phyloP scores from a whole-genome alignment of 2,329 filamentous ascomycete genomes.

The Sporothrix phasma region DNA sequence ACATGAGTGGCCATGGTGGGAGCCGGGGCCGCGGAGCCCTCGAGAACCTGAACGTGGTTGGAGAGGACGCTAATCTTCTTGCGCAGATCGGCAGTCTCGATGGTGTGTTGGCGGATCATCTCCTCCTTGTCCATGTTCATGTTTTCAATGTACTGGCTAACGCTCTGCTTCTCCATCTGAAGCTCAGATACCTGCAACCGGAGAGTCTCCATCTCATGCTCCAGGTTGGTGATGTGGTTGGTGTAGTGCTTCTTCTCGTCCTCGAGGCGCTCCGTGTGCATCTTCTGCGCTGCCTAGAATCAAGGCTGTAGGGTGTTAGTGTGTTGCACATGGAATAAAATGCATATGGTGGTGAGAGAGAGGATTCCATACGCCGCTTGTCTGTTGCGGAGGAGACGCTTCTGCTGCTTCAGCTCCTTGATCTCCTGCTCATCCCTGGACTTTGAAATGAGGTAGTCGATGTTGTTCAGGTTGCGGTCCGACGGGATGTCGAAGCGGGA shows the following conservation, averaged over 20 bases:
- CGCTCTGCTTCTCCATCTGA: conserved; percentile 62
- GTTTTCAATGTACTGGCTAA: conserved; percentile 63
- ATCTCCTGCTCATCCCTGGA: conserved; percentile 86
- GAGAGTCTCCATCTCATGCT: conserved; percentile 64
- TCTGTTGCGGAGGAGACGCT: conserved; percentile 85
- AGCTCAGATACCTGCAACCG: conserved; percentile 61
- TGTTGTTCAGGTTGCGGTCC: conserved; percentile 87
- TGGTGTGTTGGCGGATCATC: conserved; percentile 75
- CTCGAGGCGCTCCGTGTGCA: conserved; percentile 92
- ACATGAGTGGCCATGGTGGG: conserved; percentile 20
- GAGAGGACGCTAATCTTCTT: conserved; percentile 83
- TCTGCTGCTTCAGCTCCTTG: conserved; percentile 98
- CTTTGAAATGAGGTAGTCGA: conserved; percentile 82
- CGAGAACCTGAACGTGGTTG: conserved; percentile 60
- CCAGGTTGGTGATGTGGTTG: conserved; percentile 62
- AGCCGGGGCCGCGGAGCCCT: conserved; percentile 44
- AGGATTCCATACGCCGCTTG: conserved; percentile 74
- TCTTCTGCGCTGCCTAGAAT: conserved; percentile 94
- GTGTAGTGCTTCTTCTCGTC: conserved; percentile 92
- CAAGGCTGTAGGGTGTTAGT: conserved; percentile 50
- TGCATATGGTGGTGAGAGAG: conserved; percentile 9
- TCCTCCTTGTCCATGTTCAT: conserved; percentile 84
- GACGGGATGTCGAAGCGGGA: conserved; percentile 93
- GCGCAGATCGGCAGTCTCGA: conserved; percentile 82
- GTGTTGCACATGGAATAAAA: conserved; percentile 15